These are phyloP conservation scores for Septoria petroselini DNA, from an alignment of 2,329 filamentous ascomycete genomes.

Conservation along the genomic window DNA sequence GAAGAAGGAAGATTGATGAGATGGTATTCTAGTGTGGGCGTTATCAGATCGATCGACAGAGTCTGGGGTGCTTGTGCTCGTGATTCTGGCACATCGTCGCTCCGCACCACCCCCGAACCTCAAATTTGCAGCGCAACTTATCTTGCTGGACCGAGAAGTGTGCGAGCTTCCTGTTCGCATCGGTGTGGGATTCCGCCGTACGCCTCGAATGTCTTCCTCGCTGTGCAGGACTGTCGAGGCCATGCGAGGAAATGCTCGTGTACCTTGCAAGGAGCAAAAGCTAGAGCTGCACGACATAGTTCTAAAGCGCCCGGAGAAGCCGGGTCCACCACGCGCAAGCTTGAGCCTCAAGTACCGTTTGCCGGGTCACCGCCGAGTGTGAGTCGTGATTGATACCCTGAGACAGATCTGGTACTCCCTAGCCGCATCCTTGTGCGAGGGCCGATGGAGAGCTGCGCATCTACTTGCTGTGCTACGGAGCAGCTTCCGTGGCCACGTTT, in stretches of 20 bases:
- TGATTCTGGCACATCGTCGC: no score
- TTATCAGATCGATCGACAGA: no score
- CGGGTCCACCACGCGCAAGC: conserved; percentile 17
- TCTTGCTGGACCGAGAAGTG: no score
- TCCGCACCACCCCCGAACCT: no score
- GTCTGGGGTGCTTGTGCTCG: no score
- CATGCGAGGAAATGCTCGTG: background rate
- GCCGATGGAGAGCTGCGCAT: background rate
- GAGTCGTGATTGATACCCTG: background rate
- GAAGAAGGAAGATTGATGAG: no score
- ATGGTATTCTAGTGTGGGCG: no score
- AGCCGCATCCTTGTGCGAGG: background rate
- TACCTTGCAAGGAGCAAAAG: conserved; percentile 16
- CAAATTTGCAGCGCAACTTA: no score
- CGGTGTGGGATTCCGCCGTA: no score
- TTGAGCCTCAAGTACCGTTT: conserved; percentile 16
- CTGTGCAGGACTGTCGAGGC: background rate
- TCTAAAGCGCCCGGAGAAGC: conserved; percentile 7
- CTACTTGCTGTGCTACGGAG: background rate
- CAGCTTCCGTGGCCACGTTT: no score
- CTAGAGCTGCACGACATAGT: conserved; percentile 18
- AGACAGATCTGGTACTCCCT: conserved; percentile 3
- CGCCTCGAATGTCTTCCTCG: no score
- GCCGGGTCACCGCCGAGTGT: conserved; percentile 13
- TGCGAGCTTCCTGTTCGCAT: no score